These are phyloP conservation scores for Globisporangium alternatum DNA, from an alignment of 352 stramenopile genomes.

Conservation along the genomic window DNA sequence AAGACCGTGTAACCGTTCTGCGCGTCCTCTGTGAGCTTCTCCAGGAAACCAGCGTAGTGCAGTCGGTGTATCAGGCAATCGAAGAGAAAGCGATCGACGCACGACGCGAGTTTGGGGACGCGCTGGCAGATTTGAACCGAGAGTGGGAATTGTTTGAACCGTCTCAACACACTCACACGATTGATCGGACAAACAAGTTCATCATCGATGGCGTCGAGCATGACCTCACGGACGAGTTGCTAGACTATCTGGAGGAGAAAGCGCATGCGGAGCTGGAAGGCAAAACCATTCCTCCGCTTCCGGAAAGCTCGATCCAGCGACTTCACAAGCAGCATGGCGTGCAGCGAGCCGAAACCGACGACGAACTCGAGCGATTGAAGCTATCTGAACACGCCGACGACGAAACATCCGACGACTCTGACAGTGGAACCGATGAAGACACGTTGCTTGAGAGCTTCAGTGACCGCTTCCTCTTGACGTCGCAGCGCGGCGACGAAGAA, in stretches of 20 bases:
- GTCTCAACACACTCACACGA: constrained; percentile 34
- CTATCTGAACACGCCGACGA: constrained; percentile 15
- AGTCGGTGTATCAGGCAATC: constrained; percentile 61
- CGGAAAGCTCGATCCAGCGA: constrained; percentile 33
- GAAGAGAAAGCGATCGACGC: constrained; percentile 63
- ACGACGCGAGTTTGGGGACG: constrained; percentile 48
- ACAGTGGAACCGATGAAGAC: constrained; percentile 42
- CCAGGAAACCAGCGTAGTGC: constrained; percentile 44
- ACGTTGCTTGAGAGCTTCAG: constrained; percentile 54
- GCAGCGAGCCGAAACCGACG: not conserved
- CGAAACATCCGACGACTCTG: constrained; percentile 30
- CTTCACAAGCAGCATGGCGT: constrained; percentile 16
- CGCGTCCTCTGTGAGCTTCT: constrained; percentile 66
- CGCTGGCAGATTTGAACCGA: constrained; percentile 53
- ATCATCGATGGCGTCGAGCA: constrained; percentile 71
- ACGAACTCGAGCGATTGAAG: constrained; percentile 12
- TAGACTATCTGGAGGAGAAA: constrained; percentile 67
- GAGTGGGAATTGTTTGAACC: constrained; percentile 61
- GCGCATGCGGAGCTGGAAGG: constrained; percentile 58
- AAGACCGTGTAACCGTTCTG: constrained; percentile 56
- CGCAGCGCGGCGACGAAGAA: not conserved
- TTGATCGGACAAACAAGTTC: constrained; percentile 64
- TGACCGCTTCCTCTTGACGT: constrained; percentile 35
- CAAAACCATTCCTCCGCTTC: constrained; percentile 40
- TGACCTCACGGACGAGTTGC: constrained; percentile 66